A percentile compares a stretch with the other conserved stretches of the same genome.
Conservation (phyloP, 352 stramenopile genomes). For the Phytophthora hybrid region DNA sequence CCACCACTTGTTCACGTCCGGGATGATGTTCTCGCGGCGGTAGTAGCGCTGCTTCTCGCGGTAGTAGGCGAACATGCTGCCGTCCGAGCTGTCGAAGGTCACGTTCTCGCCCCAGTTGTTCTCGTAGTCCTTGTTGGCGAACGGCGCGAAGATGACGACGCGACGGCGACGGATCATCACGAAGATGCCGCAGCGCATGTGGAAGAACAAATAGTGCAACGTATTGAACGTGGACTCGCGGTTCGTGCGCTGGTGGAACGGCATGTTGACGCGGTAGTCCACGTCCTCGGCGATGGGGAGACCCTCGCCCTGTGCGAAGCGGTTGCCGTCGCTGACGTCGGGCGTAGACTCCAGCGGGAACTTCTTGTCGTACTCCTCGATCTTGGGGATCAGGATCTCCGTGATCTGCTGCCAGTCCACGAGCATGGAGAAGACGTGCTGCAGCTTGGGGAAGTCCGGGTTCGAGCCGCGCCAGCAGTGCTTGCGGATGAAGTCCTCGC, state of each 20-base stretch:
- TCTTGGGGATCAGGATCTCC: slow-evolving; percentile 80
- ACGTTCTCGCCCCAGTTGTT: slow-evolving; percentile 97
- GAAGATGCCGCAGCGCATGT: slow-evolving; percentile 99
- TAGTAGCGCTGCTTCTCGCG: slow-evolving; percentile 84
- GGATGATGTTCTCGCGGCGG: slow-evolving; percentile 83
- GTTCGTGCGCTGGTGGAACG: slow-evolving; percentile 92
- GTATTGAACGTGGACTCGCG: slow-evolving; percentile 94
- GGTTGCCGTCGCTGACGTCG: slow-evolving; percentile 60
- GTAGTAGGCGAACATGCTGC: slow-evolving; percentile 94
- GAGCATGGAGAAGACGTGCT: slow-evolving; percentile 94
- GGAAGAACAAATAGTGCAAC: slow-evolving; percentile 98
- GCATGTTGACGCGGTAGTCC: slow-evolving; percentile 90
- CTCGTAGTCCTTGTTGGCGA: slow-evolving; percentile 97
- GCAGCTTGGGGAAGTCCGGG: slow-evolving; percentile 89
- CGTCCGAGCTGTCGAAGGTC: slow-evolving; percentile 91
- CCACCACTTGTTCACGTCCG: slow-evolving; percentile 96
- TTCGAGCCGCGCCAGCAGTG: slow-evolving; percentile 91
- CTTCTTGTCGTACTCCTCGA: slow-evolving; percentile 76
- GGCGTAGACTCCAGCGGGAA: slow-evolving; percentile 54
- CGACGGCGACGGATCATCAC: slow-evolving; percentile 97
- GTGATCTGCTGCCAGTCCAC: slow-evolving; percentile 90
- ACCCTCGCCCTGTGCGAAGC: slow-evolving; percentile 68
- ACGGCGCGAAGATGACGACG: slow-evolving; percentile 97
- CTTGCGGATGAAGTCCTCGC: slow-evolving; percentile 87
- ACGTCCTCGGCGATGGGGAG: slow-evolving; percentile 64